Evolutionary conservation across 768 basidiomycete species (phyloP), one percentile per base, ranked within the genome.

Genomic region (Suillus paluster): DNA sequence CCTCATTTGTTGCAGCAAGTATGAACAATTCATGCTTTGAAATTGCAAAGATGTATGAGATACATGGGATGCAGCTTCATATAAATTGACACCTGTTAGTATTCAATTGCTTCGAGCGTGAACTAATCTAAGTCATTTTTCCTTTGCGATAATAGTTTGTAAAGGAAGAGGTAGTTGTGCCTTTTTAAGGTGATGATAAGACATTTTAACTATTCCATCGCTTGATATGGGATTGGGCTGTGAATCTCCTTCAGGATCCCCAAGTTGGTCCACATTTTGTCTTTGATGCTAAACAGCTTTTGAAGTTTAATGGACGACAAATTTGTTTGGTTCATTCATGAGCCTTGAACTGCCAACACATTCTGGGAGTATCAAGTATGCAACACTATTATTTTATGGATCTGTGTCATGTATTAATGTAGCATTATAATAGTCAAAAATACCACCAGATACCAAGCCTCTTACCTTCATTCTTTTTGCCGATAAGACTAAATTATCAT

Each of bases 311-410:
- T 61, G n/a, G 71, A 70, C 0, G 46, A 59, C 7, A 12, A 34
- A 2, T 79, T 72, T 52, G 64, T 73, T 21, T 65, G 67, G 0
- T 72, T 78, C 46, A 54, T 72, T 36, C 60, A 76, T 46, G 76
- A 81, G 49, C 78, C 80, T 17, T 78, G 78, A 70, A 77, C 76
- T 4, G 78, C 72, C 2, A 54, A 78, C 21, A 11, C 45, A 4
- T 78, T 70, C 34, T 80, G 78, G 78, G 63, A 76, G 10, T 60
- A 72, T 21, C 77, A 81, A 70, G 80, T 79, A 65, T n/a, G 64
- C 58, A 2, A 21, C 10, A 15, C 36, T 25, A 34, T 23, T 50
- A n/a, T 48, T n/a, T 19, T 41, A 25, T 3, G 2, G 5, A 14
- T 21, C 33, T 25, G 44, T 14, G 7, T 17, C n/a, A 36, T 30